Conservation (phyloP, 2,329 filamentous ascomycete genomes). For the Zymoseptoria passerinii region DNA sequence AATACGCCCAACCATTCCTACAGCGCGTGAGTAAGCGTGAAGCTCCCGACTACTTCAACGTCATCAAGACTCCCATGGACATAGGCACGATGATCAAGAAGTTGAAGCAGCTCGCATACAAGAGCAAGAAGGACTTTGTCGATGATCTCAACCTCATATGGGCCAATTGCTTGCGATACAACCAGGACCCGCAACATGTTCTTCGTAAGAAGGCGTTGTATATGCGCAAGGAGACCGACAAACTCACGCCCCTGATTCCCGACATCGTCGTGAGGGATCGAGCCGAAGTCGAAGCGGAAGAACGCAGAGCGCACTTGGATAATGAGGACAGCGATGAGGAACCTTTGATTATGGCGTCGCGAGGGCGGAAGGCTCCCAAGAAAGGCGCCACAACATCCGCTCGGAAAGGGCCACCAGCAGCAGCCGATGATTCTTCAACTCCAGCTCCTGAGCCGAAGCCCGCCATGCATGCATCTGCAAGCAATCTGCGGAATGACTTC, state of each 20-base stretch:
- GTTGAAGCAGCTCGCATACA: constrained; percentile 57
- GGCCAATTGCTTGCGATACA: constrained; percentile 95
- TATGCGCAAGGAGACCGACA: constrained; percentile 97
- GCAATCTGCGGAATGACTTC: constrained; percentile 45
- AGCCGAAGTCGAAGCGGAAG: constrained; percentile 72
- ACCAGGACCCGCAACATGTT: constrained; percentile 78
- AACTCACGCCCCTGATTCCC: constrained; percentile 87
- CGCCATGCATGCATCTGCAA: constrained; percentile 41
- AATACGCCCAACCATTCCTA: constrained; percentile 93
- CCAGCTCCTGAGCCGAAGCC: constrained; percentile 62
- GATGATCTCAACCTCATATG: constrained; percentile 90
- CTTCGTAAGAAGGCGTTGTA: constrained; percentile 86
- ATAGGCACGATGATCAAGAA: constrained; percentile 98
- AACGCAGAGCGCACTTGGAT: constrained; percentile 73
- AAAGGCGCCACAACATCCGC: constrained; percentile 55
- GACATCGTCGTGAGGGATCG: constrained; percentile 84
- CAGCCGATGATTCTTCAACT: constrained; percentile 60
- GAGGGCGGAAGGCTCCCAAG: constrained; percentile 78
- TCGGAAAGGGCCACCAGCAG: constrained; percentile 38
- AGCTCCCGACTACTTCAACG: constrained; percentile 86
- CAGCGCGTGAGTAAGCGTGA: constrained; percentile 94
- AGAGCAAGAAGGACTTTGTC: constrained; percentile 81
- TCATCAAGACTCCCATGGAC: constrained; percentile 97
- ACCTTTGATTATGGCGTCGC: constrained; percentile 86
- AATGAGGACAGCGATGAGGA: constrained; percentile 75